Base-by-base conservation (phyloP, 495 filamentous ascomycete species). In the Usnea hakonensis region DNA sequence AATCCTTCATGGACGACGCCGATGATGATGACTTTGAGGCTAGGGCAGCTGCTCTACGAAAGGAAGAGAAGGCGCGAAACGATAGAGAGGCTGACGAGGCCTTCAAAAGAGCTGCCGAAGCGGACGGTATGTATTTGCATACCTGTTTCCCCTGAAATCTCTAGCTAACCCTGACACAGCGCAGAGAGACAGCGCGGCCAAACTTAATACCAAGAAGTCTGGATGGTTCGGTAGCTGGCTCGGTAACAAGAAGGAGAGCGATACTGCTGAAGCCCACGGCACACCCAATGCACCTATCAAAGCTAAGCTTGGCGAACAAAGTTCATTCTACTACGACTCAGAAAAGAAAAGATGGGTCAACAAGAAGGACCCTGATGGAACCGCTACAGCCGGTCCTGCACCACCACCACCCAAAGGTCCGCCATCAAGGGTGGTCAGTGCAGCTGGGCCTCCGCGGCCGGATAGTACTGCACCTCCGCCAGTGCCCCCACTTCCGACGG, bases 301-400 rank as follows among this genome's bases (percentile, higher is more conserved):
- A 68, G 95, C 95, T 55, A 97, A 99, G 70, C 85, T 99, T 33
- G 95, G 95, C 62, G 95, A 99, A 73, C 87, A 93, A 67, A 94
- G 81, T 69, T 89, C 84, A 14, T 97, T 99, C 75, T 87, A 91
- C 65, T 99, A 93, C 65, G 95, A 99, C 73, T 86, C 89, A 5
- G 89, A 96, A 26, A 80, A 96, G 59, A 95, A 95, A 79, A 90
- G 93, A 70, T 99, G 95, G 95, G 83, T 99, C 74, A 96, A 99
- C 74, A 96, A 97, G 78, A 97, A 97, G 71, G 87, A 85, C 2
- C 74, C 71, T 33, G 75, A 74, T 57, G 70, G 75, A 16, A 73
- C 74, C 17, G 67, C 71, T 4, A 65, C 75, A 66, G 77, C 85
- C 65, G 73, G 79, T 69, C 70, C 82, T 17, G 75, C 80, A 0